A percentile compares a stretch with the other conserved stretches of the same genome.
phyloP scores from a whole-genome alignment of 108 stramenopile species.

The Cyclotella kingstonii region DNA sequence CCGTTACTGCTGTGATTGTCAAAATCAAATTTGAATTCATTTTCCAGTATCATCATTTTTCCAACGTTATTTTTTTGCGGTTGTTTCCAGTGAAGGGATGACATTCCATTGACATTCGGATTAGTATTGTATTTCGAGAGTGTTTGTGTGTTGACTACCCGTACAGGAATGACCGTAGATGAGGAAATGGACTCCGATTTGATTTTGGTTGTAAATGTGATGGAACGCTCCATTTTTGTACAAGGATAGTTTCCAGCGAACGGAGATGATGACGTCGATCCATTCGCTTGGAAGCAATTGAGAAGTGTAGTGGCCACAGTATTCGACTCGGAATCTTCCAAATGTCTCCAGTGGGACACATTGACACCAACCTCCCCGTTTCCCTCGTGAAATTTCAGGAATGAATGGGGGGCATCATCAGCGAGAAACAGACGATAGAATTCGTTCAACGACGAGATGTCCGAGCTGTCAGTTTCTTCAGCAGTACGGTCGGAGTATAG shows the following conservation, averaged over 20 bases:
- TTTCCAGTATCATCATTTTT: not conserved
- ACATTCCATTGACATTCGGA: too few relatives aligned
- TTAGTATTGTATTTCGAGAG: too few relatives aligned
- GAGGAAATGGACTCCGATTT: constrained; percentile 13
- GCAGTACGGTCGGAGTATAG: not conserved
- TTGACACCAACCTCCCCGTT: constrained; percentile 35
- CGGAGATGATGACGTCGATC: not conserved
- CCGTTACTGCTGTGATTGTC: not conserved
- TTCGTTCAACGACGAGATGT: constrained; percentile 44
- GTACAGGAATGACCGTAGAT: not conserved
- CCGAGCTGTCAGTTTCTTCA: not conserved
- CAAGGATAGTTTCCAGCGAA: not conserved
- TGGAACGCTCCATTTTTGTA: constrained; percentile 12
- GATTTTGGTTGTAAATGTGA: constrained; percentile 26
- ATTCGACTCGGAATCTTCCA: too few relatives aligned
- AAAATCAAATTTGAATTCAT: not conserved
- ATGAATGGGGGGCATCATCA: constrained; percentile 67
- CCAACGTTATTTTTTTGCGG: too few relatives aligned
- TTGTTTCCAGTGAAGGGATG: not conserved
- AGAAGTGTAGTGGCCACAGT: too few relatives aligned
- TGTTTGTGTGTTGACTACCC: too few relatives aligned
- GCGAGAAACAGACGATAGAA: constrained; percentile 62
- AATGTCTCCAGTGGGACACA: constrained; percentile 26
- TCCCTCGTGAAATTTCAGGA: constrained; percentile 50
- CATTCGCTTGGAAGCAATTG: too few relatives aligned